Conservation (phyloP, 306 rosid species). For the Cercis canadensis region DNA sequence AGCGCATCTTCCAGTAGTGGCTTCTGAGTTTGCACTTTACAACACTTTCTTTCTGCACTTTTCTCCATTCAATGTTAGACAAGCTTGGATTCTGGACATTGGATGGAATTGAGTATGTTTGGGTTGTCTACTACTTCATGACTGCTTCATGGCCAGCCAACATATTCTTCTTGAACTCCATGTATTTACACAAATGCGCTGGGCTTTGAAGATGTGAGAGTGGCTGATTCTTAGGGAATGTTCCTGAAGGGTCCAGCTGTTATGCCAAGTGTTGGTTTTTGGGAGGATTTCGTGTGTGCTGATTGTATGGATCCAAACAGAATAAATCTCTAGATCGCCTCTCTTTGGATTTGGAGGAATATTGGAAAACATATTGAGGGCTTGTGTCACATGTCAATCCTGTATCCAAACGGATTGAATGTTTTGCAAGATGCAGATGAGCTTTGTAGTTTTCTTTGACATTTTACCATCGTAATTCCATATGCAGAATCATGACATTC, state of each 20-base stretch:
- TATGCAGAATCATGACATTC: too few relatives aligned
- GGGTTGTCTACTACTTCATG: conserved; percentile 15
- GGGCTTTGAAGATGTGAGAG: neutral
- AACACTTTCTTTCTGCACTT: conserved; percentile 10
- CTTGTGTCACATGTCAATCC: neutral
- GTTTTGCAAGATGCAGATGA: too few relatives aligned
- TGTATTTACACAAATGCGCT: conserved; percentile 2
- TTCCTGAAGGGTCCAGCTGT: conserved; percentile 12
- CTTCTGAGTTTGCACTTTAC: conserved; percentile 44
- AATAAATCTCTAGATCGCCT: conserved; percentile 6
- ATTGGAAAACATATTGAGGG: conserved; percentile 8
- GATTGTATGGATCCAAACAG: conserved; percentile 18
- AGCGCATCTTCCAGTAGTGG: conserved; percentile 55
- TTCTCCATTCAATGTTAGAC: conserved; percentile 16
- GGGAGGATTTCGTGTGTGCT: conserved; percentile 27
- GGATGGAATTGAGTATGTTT: conserved; percentile 25
- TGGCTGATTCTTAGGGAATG: conserved; percentile 19
- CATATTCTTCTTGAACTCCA: conserved; percentile 18
- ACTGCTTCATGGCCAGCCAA: conserved; percentile 16
- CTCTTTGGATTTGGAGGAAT: conserved; percentile 15
- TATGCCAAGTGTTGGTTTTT: conserved; percentile 5
- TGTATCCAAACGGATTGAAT: too few relatives aligned
- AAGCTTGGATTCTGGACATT: conserved; percentile 29
- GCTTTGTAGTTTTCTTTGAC: too few relatives aligned
- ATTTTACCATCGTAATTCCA: too few relatives aligned